A percentile compares a stretch with the other conserved stretches of the same genome.
These are phyloP conservation scores for Coniferiporia sulphurascens DNA, from an alignment of 1,284 basidiomycete species.

Conservation along the genomic window DNA sequence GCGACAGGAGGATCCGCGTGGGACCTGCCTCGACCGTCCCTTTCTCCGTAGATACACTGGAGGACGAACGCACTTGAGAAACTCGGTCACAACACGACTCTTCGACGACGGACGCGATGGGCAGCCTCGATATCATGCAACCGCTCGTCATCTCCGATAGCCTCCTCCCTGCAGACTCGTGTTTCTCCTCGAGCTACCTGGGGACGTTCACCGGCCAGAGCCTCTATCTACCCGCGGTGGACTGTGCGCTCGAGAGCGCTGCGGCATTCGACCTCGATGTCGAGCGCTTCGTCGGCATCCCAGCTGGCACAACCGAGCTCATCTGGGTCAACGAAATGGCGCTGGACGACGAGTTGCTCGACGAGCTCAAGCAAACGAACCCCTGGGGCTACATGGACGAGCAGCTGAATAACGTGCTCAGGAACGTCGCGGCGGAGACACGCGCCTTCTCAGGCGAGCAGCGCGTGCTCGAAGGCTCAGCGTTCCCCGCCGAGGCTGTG, in stretches of 20 bases:
- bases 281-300: slow-evolving; percentile 17
- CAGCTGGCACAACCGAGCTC: slow-evolving; percentile 5
- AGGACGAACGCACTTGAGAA: too few relatives aligned
- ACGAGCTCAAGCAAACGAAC: background rate
- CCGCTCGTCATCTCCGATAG: slow-evolving; percentile 2
- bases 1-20: too few relatives aligned
- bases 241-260: slow-evolving; percentile 30
- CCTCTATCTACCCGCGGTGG: slow-evolving; percentile 40
- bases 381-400: slow-evolving; percentile 12
- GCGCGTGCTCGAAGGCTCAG: background rate
- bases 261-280: slow-evolving; percentile 31
- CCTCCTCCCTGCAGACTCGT: slow-evolving; percentile 27
- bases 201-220: slow-evolving; percentile 48
- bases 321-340: slow-evolving; percentile 10
- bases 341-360: slow-evolving; percentile 9
- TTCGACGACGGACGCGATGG: background rate
- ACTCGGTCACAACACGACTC: background rate
- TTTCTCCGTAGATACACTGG: too few relatives aligned
- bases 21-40: too few relatives aligned
- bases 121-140: background rate
- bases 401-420: background rate
- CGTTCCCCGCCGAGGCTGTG: slow-evolving; percentile 24
- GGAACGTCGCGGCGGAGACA: background rate
- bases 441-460: background rate
- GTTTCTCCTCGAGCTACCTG: slow-evolving; percentile 46